Base-by-base conservation (phyloP, 768 basidiomycete species). In the Phylloporus arenicola region DNA sequence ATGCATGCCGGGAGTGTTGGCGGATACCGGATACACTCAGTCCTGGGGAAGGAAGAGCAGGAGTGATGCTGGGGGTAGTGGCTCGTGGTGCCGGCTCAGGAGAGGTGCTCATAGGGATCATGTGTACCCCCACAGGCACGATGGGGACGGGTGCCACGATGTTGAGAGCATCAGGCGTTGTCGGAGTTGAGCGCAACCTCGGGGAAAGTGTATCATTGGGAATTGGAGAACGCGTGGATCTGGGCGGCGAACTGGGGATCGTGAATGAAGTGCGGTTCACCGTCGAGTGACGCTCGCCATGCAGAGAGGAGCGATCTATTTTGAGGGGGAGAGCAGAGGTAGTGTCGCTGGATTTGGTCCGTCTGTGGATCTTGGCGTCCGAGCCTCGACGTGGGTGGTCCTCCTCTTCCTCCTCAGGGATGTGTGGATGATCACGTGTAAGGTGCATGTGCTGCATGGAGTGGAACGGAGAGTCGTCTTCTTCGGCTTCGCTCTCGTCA, bases 401-500 rank as follows among this genome's bases (percentile, higher is more conserved):
- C 0, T 76, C 77, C 54, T 88, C 87, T 14, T 86, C 84, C 55
- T 86, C 86, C 62, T 89, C 86, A 17, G 79, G 71, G 22, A 87
- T 88, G 55, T 79, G 73, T 14, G 82, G 77, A 57, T 86, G 81
- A 3, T 70, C 70, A 43, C 77, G 68, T 46, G 70, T 69, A 43
- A 71, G 64, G 48, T 55, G 68, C 52, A 72, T 68, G 66, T 57
- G 69, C 37, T 62, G 61, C 38, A 73, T 70, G 53, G 65, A 76
- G 7, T 64, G 61, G 25, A 61, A 50, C 4, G 55, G 63, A 38
- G 73, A 47, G 37, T 80, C 79, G 1, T 77, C 79, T 48, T 86
- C 84, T 19, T 75, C 79, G 35, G 60, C 75, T n/a, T 87, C 88
- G 55, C 87, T 88, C 64, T 88, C 86, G 63, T 89, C 88, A 56